Evolutionary conservation across 257 asterid species (phyloP), one percentile per base, ranked within the genome.

Genomic region (Solanum virginianum): DNA sequence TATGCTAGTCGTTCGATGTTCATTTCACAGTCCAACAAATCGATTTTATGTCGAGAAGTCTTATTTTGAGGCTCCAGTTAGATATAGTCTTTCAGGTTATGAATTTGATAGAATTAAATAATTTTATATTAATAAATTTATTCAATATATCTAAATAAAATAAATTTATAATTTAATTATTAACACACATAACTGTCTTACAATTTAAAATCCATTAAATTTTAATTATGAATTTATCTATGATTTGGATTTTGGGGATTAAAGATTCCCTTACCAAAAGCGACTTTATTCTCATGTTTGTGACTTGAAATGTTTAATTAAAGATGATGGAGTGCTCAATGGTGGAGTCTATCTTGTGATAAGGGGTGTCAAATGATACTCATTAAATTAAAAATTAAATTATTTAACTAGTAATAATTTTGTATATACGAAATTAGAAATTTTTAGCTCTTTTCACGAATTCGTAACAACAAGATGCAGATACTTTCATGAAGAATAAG

Each of bases 231-330:
- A 13, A 66, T 65, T 65, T 14, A 6, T 3, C 6, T 26, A 0
- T 12, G 18, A 10, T 26, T 29, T 1, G 36, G 4, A 32, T 32
- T 32, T 32, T 32, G 3, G 22, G 7, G 7, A 4, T 15, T 7
- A 66, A 66, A 63, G 5, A 4, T 5, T 69, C 0, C 0, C 0
- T 57, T 70, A 39, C 0, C 2, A 69, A 1, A 41, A 10, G 4
- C 1, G 1, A 41, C 0, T 43, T 3, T 7, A 20, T 43, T 20
- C 1, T 3, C 5, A 6, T 6, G 18, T 16, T 1, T 10, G 1
- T 16, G 11, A 20, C 7, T 0, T 0, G 0, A 18, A 0, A 3
- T 1, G 0, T 12, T n/a, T 72, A 0, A 0, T 6, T 43, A 41
- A 41, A 0, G 1, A n/a, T 43, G 0, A 11, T 18, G 12, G 14